Evolutionary conservation across 2,329 filamentous ascomycete species (phyloP), one percentile per base, ranked within the genome.

Genomic region (Exophiala aquamarina): DNA sequence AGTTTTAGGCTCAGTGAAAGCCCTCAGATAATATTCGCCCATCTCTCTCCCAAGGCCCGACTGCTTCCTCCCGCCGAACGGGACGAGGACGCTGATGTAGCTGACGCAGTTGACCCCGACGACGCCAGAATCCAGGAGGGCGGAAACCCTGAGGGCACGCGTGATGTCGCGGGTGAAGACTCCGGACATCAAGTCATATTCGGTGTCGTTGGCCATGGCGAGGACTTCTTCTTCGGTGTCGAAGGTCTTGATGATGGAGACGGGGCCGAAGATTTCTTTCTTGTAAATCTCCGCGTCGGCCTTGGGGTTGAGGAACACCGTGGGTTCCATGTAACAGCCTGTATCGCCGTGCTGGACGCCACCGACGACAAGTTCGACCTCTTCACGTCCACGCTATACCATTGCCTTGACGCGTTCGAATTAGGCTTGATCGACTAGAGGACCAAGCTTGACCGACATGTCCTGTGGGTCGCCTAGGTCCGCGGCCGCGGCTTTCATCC

Each of bases 401-500:
- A 70, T 74, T 1, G 58, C 60, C 1, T 70, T 57, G 6, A 75
- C 66, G 3, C 63, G 58, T 20, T 74, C 68, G 35, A 70, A 71
- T 50, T 73, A 70, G 0, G 61, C 57, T 15, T 66, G 65, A 8
- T 69, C 69, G 3, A 71, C 69, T 44, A 72, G 69, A 0, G 72
- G 71, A 2, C 72, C 70, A 19, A 71, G 66, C 58, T 61, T 67
- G 2, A 68, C 69, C 23, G 72, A 73, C 54, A 85, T 79, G 4
- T 77, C 74, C 64, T 88, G 89, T 0, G 85, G 86, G 60, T 89
- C 80, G 49, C 76, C 73, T 45, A 86, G 71, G 47, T 77, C 15
- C 44, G 85, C 86, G 11, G 89, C 75, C 17, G 58, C 55, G 3
- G 56, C 60, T 1, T 68, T 54, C 36, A 57, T 57, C 36, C 54